These are phyloP conservation scores for Arthrobotrys pseudoclavata DNA, from an alignment of 2,329 filamentous ascomycete genomes.

Conservation along the genomic window DNA sequence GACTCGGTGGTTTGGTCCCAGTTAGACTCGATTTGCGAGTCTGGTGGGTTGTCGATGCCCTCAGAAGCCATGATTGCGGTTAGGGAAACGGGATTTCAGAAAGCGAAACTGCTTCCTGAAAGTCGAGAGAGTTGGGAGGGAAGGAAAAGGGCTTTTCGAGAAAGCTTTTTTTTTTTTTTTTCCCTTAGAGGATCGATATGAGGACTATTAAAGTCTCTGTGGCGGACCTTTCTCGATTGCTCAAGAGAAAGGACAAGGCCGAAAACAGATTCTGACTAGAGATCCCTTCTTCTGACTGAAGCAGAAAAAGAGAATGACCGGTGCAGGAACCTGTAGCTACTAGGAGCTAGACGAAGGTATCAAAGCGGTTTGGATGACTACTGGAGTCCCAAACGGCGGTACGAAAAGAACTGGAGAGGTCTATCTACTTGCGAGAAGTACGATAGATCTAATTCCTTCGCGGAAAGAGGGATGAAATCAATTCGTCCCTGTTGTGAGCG, in stretches of 20 bases:
- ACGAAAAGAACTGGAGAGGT: constrained; percentile 47
- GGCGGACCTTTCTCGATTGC: constrained; percentile 59
- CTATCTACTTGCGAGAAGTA: constrained; percentile 55
- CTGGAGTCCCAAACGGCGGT: constrained; percentile 55
- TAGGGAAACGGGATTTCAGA: constrained; percentile 34
- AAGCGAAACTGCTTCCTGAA: constrained; percentile 54
- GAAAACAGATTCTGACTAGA: constrained; percentile 53
- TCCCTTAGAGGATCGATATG: constrained; percentile 13
- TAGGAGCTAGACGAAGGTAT: constrained; percentile 38
- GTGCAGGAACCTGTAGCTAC: constrained; percentile 56
- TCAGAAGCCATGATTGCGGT: constrained; percentile 58
- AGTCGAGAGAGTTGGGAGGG: not conserved
- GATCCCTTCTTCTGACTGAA: constrained; percentile 55
- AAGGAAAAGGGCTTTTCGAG: constrained; percentile 23
- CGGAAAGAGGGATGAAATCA: constrained; percentile 50
- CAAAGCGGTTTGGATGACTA: constrained; percentile 49
- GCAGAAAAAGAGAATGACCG: constrained; percentile 52
- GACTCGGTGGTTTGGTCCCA: constrained; percentile 99
- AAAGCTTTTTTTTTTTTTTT: constrained; percentile 38
- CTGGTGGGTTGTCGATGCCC: constrained; percentile 15
- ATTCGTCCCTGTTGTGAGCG: constrained; percentile 45
- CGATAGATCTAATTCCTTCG: constrained; percentile 48
- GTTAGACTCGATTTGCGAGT: constrained; percentile 99
- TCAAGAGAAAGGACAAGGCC: constrained; percentile 60
- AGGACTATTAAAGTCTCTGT: constrained; percentile 41